A percentile compares a stretch with the other conserved stretches of the same genome.
Conservation (phyloP, 805 yeast genomes). For the Cyberlindnera galapagoensis region DNA sequence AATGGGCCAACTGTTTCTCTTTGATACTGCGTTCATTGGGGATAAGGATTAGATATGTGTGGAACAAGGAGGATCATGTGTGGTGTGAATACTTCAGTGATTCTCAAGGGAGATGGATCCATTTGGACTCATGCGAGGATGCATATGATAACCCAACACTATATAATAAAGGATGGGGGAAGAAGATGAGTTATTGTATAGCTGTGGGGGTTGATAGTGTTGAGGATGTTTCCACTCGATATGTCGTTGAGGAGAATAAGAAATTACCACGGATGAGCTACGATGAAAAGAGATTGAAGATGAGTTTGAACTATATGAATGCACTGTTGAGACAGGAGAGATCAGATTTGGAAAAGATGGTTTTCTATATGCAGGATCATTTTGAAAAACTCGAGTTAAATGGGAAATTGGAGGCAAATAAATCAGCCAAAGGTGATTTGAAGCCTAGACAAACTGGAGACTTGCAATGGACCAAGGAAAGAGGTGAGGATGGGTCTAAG, state of each 20-base stretch:
- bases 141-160: conserved; percentile 76
- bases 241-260: conserved; percentile 41
- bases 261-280: conserved; percentile 42
- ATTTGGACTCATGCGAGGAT: conserved; percentile 82
- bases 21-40: conserved; percentile 64
- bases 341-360: conserved; percentile 31
- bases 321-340: conserved; percentile 25
- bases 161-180: conserved; percentile 86
- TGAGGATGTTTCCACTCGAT: conserved; percentile 63
- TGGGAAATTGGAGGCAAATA: conserved; percentile 5
- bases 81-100: conserved; percentile 88
- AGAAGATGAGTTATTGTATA: conserved; percentile 82
- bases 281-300: conserved; percentile 32
- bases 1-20: conserved; percentile 86
- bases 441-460: conserved; percentile 66
- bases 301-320: conserved; percentile 33
- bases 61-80: conserved; percentile 92
- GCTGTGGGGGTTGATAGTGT: conserved; percentile 61
- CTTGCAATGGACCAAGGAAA: conserved; percentile 61
- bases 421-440: conserved; percentile 13
- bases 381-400: conserved; percentile 28
- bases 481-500: conserved; percentile 90
- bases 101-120: conserved; percentile 67
- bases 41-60: conserved; percentile 59
- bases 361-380: conserved; percentile 31